phyloP scores from a whole-genome alignment of 2,329 filamentous ascomycete species.

The Hyphodiscus sp. region DNA sequence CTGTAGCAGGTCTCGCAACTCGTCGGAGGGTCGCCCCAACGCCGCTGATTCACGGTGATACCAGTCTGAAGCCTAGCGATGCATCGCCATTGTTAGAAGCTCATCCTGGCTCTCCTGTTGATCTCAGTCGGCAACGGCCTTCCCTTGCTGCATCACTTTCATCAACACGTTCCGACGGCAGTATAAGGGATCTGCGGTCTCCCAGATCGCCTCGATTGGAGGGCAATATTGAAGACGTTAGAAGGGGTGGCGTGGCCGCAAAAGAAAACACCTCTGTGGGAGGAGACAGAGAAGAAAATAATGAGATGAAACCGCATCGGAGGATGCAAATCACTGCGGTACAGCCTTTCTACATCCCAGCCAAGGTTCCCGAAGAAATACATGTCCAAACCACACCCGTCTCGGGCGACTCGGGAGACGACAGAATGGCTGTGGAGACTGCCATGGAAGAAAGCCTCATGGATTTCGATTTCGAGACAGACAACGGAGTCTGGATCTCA shows the following conservation, averaged over 20 bases:
- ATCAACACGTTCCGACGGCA: slow-evolving; percentile 22
- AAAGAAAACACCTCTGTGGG: slow-evolving; percentile 14
- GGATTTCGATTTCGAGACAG: slow-evolving; percentile 25
- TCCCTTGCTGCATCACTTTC: slow-evolving; percentile 20
- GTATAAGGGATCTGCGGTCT: slow-evolving; percentile 19
- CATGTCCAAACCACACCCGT: slow-evolving; percentile 3
- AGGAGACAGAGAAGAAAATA: slow-evolving; percentile 9
- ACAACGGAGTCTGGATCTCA: slow-evolving; percentile 25
- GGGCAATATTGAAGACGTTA: slow-evolving; percentile 24
- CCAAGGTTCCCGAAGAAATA: slow-evolving; percentile 25
- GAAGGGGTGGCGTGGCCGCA: slow-evolving; percentile 28
- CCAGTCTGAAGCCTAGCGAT: slow-evolving; percentile 27
- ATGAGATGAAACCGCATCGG: slow-evolving; percentile 6
- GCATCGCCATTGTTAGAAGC: slow-evolving; percentile 27
- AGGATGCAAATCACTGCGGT: slow-evolving; percentile 17
- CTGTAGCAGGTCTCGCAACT: slow-evolving; percentile 17
- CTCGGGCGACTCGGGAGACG: slow-evolving; percentile 4
- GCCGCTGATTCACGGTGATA: slow-evolving; percentile 21
- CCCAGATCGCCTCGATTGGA: slow-evolving; percentile 16
- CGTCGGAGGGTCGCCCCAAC: slow-evolving; percentile 13
- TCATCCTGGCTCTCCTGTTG: slow-evolving; percentile 29
- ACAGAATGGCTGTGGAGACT: slow-evolving; percentile 17
- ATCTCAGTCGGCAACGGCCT: slow-evolving; percentile 23
- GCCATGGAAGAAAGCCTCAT: slow-evolving; percentile 18
- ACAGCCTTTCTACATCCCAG: slow-evolving; percentile 25